A percentile compares a stretch with the other conserved stretches of the same genome.
phyloP scores from a whole-genome alignment of 306 rosid genomes.

The Oxytropis ochrocephala region DNA sequence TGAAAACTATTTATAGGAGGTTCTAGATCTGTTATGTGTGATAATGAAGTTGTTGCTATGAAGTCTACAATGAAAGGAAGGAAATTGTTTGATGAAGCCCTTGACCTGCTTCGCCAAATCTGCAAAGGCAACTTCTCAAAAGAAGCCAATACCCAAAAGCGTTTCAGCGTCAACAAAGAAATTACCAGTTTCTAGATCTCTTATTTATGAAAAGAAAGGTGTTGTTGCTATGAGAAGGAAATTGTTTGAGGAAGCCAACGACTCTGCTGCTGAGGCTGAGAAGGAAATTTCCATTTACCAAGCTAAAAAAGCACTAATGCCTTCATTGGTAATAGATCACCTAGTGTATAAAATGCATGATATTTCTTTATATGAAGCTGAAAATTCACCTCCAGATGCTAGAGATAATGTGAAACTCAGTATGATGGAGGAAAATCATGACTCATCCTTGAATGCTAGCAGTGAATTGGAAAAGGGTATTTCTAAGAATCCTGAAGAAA shows the following conservation, averaged over 20 bases:
- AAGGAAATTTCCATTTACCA: constrained; percentile 34
- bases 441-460: constrained; percentile 11
- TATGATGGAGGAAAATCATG: constrained; percentile 11
- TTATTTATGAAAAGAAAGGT: constrained; percentile 42
- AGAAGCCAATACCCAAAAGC: constrained; percentile 32
- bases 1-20: too few species aligned
- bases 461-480: constrained; percentile 33
- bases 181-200: constrained; percentile 25
- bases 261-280: constrained; percentile 33
- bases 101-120: constrained; percentile 24
- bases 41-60: constrained; percentile 31
- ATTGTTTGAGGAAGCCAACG: constrained; percentile 49
- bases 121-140: constrained; percentile 22
- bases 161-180: constrained; percentile 40
- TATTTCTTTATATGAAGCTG: constrained; percentile 6
- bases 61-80: constrained; percentile 50
- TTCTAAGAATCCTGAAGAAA: constrained; percentile 16
- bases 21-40: constrained; percentile 26
- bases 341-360: constrained; percentile 31
- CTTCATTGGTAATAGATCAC: background rate
- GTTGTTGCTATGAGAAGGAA: constrained; percentile 45
- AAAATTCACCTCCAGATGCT: constrained; percentile 1
- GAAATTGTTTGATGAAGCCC: constrained; percentile 62
- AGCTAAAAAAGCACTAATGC: constrained; percentile 18
- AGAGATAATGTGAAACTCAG: background rate